Base-by-base conservation (phyloP, 805 yeast species). In the Tetrapisispora fleetii region DNA sequence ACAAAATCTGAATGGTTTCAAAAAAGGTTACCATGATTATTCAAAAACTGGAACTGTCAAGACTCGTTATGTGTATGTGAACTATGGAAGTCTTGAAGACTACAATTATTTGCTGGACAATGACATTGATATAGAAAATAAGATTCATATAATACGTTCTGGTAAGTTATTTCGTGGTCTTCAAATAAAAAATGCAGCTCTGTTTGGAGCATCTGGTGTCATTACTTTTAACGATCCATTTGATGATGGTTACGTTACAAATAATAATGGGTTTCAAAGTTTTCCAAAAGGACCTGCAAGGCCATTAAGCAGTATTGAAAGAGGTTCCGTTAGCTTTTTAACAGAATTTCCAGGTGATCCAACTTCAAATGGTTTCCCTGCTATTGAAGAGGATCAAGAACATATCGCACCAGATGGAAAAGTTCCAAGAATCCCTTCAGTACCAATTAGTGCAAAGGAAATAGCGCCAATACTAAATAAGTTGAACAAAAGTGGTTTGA, bases 311-410 rank as follows among this genome's bases (percentile, higher is more conserved):
- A 70, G 81, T 9, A 76, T 83, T 27, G 80, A 80, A 56, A 71
- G 85, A 58, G 83, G 80, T 2, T 74, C 85, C 9, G 81, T 77
- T 0, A 78, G 73, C 50, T 79, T 70, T 52, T 69, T 80, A 48
- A 74, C 79, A 3, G 77, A 76, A 32, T 71, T 72, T 45, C 87
- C 89, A 0, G 90, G 90, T 13, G 91, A 83, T 59, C 90, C 90
- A 35, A 80, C 89, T 0, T 81, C 89, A 2, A 86, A 87, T 8
- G 87, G 86, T 3, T 78, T 77, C 67, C 75, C 86, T 1, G 77
- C 85, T 21, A 75, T 74, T 30, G 52, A 51, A 14, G 59, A 59
- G 8, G 59, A 69, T 39, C 64, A 68, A 36, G 72, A 67, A 49
- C 58, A 78, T 43, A 50, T 62, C 4, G 61, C 71, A 18, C 76